phyloP scores from a whole-genome alignment of 129 eudicot species.

The Escallonia rubra region DNA sequence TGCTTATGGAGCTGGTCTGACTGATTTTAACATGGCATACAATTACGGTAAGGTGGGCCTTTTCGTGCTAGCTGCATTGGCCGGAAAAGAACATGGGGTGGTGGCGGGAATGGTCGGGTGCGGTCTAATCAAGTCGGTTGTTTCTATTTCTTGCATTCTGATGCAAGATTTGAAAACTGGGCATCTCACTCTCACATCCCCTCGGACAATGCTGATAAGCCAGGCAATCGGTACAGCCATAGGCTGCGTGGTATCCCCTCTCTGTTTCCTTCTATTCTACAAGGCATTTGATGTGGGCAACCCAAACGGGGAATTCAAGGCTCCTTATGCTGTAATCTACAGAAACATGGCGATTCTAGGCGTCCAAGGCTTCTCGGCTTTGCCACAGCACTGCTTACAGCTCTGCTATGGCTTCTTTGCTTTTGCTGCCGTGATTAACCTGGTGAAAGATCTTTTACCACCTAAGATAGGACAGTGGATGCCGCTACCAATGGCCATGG shows the following conservation, averaged over 20 bases:
- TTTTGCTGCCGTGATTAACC: conserved; percentile 54
- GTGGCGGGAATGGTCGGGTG: conserved; percentile 75
- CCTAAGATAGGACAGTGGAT: conserved; percentile 64
- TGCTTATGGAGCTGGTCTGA: conserved; percentile 82
- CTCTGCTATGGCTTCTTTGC: conserved; percentile 66
- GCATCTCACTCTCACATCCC: conserved; percentile 72
- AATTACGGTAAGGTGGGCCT: conserved; percentile 86
- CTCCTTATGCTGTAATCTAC: conserved; percentile 75
- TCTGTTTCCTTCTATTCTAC: conserved; percentile 67
- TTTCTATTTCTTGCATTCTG: conserved; percentile 60
- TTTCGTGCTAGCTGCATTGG: conserved; percentile 58
- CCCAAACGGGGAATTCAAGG: conserved; percentile 75
- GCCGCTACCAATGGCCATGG: conserved; percentile 87
- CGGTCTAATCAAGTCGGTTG: conserved; percentile 71
- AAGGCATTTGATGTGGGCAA: conserved; percentile 77
- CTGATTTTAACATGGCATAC: conserved; percentile 81
- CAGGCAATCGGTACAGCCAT: conserved; percentile 78
- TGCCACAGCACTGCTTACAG: conserved; percentile 71
- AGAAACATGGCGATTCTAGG: conserved; percentile 77
- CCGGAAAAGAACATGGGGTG: conserved; percentile 69
- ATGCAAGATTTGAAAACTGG: conserved; percentile 93
- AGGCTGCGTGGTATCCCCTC: conserved; percentile 70
- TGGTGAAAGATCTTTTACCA: conserved; percentile 54
- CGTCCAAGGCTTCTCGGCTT: conserved; percentile 71
- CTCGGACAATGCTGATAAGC: conserved; percentile 79